Conservation (phyloP, 768 basidiomycete genomes). For the Sporobolomyces pararoseus region DNA sequence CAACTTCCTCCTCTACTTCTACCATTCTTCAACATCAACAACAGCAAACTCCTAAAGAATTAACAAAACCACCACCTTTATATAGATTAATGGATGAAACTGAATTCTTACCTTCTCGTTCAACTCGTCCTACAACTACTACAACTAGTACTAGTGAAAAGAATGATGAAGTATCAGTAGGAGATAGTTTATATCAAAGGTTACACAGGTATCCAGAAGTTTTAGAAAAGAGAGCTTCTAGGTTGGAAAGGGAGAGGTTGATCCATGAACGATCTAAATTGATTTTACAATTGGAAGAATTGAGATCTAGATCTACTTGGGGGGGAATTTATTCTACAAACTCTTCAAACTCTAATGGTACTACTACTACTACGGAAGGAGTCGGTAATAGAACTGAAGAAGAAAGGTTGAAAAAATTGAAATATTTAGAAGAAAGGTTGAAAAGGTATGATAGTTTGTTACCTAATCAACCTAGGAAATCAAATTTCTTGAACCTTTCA, state of each 20-base stretch:
- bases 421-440: conserved; percentile 25
- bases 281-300: conserved; percentile 36
- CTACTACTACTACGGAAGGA: too few relatives aligned
- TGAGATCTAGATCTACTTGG: conserved; percentile 21
- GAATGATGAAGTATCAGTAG: too few relatives aligned
- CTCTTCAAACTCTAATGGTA: too few relatives aligned
- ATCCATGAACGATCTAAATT: conserved; percentile 41
- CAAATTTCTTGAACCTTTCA: conserved; percentile 34
- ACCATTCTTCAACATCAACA: neutral
- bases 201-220: conserved; percentile 41
- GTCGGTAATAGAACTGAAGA: neutral
- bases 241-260: conserved; percentile 38
- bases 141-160: too few relatives aligned
- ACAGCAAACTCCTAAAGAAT: neutral
- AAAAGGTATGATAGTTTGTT: conserved; percentile 38
- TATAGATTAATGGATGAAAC: conserved; percentile 23
- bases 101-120: conserved; percentile 19
- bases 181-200: conserved; percentile 32
- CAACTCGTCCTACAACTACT: too few relatives aligned
- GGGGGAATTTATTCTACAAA: conserved; percentile 25
- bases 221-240: conserved; percentile 35
- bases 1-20: neutral
- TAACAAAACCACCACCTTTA: neutral
- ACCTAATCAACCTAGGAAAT: conserved; percentile 42
- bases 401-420: conserved; percentile 16